Conservation (phyloP, 257 asterid genomes). For the Penstemon davidsonii region DNA sequence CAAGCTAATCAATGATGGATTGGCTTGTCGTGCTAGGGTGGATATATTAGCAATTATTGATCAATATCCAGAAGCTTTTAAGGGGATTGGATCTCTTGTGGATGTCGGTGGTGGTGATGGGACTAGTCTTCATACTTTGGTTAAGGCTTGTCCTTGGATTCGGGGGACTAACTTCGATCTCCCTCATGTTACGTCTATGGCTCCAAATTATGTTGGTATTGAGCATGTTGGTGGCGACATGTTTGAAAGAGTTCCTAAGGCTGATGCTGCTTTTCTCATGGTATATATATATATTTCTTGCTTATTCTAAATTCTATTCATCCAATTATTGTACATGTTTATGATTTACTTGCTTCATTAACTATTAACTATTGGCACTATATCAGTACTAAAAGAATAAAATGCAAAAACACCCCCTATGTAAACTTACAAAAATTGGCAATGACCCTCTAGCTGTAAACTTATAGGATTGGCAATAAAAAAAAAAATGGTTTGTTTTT, state of each 20-base stretch:
- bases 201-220: slow-evolving; percentile 37
- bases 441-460: too few species aligned
- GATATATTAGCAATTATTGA: slow-evolving; percentile 33
- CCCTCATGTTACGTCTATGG: slow-evolving; percentile 52
- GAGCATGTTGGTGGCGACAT: slow-evolving; percentile 61
- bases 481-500: too few species aligned
- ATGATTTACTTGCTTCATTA: too few species aligned
- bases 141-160: slow-evolving; percentile 52
- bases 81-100: slow-evolving; percentile 49
- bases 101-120: slow-evolving; percentile 86
- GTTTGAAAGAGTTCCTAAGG: slow-evolving; percentile 60
- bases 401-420: too few species aligned
- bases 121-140: slow-evolving; percentile 42
- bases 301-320: too few species aligned
- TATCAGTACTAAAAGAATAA: too few species aligned
- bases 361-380: too few species aligned
- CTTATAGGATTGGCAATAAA: too few species aligned
- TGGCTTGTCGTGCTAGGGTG: slow-evolving; percentile 47
- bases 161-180: slow-evolving; percentile 59
- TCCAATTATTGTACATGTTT: too few species aligned
- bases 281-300: slow-evolving; percentile 26
- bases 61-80: slow-evolving; percentile 39
- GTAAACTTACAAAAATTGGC: too few species aligned
- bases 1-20: slow-evolving; percentile 51
- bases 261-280: slow-evolving; percentile 64